Evolutionary conservation across 345 rosid species (phyloP).

Genomic region (Microcos paniculata): DNA sequence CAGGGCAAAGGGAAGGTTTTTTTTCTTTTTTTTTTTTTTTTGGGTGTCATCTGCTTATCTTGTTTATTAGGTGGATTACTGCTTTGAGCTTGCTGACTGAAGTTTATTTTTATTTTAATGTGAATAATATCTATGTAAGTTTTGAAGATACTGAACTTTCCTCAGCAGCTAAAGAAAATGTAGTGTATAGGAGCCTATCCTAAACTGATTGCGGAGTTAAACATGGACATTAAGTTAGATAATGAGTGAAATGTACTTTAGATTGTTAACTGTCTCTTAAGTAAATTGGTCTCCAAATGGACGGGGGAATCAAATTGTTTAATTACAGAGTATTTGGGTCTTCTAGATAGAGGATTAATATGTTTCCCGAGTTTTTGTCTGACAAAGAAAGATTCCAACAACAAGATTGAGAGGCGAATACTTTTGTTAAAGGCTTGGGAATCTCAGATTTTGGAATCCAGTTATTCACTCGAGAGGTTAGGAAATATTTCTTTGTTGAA

Average conservation of each 20-base stretch:
- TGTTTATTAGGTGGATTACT: background rate
- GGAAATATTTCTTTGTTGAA: background rate
- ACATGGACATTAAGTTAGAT: background rate
- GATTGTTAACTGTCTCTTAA: too few relatives aligned
- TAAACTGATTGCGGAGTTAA: background rate
- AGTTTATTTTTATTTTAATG: background rate
- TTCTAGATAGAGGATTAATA: background rate
- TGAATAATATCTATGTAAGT: background rate
- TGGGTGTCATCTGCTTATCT: background rate
- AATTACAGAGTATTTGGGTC: background rate
- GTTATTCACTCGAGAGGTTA: background rate
- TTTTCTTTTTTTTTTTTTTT: too few relatives aligned
- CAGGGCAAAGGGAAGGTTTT: too few relatives aligned
- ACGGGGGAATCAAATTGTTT: background rate
- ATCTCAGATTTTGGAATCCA: background rate
- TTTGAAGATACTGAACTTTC: background rate
- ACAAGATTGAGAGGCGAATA: background rate
- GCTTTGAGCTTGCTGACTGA: conserved; percentile 1
- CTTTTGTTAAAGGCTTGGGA: too few relatives aligned
- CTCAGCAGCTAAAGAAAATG: background rate
- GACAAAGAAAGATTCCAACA: background rate
- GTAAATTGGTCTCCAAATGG: background rate
- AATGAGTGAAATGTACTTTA: background rate
- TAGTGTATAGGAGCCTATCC: background rate
- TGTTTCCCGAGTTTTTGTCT: background rate